These are phyloP conservation scores for Zelopaecilomyces penicillatus DNA, from an alignment of 2,329 filamentous ascomycete species.

Conservation along the genomic window DNA sequence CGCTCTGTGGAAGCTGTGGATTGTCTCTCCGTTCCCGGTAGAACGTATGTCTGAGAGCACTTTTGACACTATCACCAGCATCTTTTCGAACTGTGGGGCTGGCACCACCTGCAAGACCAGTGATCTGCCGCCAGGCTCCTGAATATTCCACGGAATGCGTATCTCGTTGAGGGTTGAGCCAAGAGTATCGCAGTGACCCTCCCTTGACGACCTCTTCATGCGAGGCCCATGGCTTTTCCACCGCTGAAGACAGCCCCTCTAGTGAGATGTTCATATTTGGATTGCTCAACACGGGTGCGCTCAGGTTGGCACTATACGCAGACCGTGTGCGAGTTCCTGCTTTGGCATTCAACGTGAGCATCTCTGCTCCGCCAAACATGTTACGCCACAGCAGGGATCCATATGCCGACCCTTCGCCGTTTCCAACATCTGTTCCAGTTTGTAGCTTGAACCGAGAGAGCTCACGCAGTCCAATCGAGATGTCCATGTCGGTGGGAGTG, in stretches of 20 bases:
- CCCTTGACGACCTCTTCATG: slow-evolving; percentile 86
- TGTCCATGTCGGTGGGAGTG: slow-evolving; percentile 68
- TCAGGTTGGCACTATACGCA: slow-evolving; percentile 79
- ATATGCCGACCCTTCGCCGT: slow-evolving; percentile 89
- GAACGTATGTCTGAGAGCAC: slow-evolving; percentile 74
- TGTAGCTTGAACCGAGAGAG: slow-evolving; percentile 78
- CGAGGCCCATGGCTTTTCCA: slow-evolving; percentile 84
- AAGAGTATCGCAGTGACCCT: slow-evolving; percentile 66
- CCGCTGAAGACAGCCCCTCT: slow-evolving; percentile 74
- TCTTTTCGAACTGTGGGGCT: slow-evolving; percentile 76
- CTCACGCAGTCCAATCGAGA: slow-evolving; percentile 77
- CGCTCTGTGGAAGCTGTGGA: slow-evolving; percentile 72
- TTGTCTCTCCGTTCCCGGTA: slow-evolving; percentile 74
- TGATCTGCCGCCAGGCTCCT: slow-evolving; percentile 81
- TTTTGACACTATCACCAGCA: slow-evolving; percentile 87
- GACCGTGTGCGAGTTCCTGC: slow-evolving; percentile 85
- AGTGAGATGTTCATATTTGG: slow-evolving; percentile 72
- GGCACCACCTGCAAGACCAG: slow-evolving; percentile 64
- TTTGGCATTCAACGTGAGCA: slow-evolving; percentile 77
- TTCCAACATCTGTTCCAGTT: slow-evolving; percentile 90
- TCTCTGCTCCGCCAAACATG: slow-evolving; percentile 89
- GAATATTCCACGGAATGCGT: slow-evolving; percentile 74
- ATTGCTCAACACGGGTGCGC: slow-evolving; percentile 74
- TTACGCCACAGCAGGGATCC: slow-evolving; percentile 82
- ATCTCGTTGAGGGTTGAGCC: slow-evolving; percentile 56